Evolutionary conservation across 495 filamentous ascomycete genomes (phyloP).

Genomic region (Aspergillus sclerotioniger): DNA sequence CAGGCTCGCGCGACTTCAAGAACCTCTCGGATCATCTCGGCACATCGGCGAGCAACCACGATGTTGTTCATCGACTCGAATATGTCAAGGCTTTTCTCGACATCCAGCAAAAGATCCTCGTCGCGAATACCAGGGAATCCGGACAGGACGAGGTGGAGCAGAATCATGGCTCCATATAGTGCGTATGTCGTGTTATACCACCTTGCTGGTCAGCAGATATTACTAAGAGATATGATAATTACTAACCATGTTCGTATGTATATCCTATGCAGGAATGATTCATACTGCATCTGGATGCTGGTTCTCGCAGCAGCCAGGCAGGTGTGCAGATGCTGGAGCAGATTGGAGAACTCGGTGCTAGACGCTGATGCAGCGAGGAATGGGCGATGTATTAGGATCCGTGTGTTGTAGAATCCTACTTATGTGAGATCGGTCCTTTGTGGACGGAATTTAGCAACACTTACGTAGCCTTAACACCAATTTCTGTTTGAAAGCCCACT

Average conservation of each 20-base stretch:
- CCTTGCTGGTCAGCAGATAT: slow-evolving; percentile 12
- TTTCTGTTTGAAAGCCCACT: slow-evolving; percentile 32
- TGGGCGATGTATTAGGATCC: slow-evolving; percentile 25
- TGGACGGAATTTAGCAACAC: neutral
- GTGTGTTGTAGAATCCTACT: slow-evolving; percentile 29
- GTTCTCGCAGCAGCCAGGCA: slow-evolving; percentile 23
- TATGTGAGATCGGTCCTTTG: neutral
- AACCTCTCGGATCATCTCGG: slow-evolving; percentile 27
- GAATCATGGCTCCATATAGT: slow-evolving; percentile 28
- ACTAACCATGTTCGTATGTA: slow-evolving; percentile 30
- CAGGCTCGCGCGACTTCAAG: slow-evolving; percentile 23
- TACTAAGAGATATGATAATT: neutral
- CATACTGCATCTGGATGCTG: slow-evolving; percentile 30
- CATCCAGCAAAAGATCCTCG: slow-evolving; percentile 20
- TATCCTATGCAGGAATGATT: slow-evolving; percentile 28
- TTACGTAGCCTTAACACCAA: slow-evolving; percentile 24
- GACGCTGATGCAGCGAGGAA: slow-evolving; percentile 24
- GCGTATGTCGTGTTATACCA: slow-evolving; percentile 34
- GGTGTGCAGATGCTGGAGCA: slow-evolving; percentile 20
- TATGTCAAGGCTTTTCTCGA: slow-evolving; percentile 28
- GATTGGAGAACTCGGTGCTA: slow-evolving; percentile 9
- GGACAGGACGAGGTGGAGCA: slow-evolving; percentile 24
- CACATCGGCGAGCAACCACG: slow-evolving; percentile 27
- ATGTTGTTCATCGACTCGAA: slow-evolving; percentile 30
- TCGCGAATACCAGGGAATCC: slow-evolving; percentile 21